Conservation (phyloP, 2,329 filamentous ascomycete species). For the Hypoxylon sp. region DNA sequence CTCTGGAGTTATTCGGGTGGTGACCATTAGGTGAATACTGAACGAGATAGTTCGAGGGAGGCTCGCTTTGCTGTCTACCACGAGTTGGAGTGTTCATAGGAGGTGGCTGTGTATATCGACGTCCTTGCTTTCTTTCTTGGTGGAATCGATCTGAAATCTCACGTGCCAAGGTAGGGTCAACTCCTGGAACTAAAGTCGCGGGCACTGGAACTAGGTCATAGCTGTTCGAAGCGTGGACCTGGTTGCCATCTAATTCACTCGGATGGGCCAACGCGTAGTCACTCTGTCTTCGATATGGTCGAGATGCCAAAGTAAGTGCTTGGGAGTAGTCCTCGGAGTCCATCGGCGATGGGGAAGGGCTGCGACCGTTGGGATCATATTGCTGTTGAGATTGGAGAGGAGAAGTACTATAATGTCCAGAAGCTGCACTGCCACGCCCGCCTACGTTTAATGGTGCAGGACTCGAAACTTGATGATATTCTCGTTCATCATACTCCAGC, state of each 20-base stretch:
- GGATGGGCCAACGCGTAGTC: constrained; percentile 51
- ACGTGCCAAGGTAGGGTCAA: constrained; percentile 69
- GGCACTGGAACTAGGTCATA: constrained; percentile 67
- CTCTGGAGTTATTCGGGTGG: constrained; percentile 43
- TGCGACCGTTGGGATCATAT: constrained; percentile 53
- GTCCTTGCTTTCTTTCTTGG: constrained; percentile 66
- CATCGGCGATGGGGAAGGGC: constrained; percentile 53
- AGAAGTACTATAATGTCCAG: constrained; percentile 52
- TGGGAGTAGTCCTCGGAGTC: constrained; percentile 57
- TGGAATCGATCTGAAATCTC: constrained; percentile 72
- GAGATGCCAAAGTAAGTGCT: constrained; percentile 47
- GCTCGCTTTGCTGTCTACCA: constrained; percentile 58
- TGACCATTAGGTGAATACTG: constrained; percentile 47
- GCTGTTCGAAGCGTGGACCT: constrained; percentile 52
- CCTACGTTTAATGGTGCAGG: constrained; percentile 64
- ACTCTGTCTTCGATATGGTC: constrained; percentile 46
- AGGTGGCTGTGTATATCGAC: constrained; percentile 61
- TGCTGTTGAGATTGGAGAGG: constrained; percentile 49
- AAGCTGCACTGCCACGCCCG: constrained; percentile 54
- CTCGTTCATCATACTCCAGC: constrained; percentile 57
- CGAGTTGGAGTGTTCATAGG: constrained; percentile 59
- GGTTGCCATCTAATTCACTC: constrained; percentile 57
- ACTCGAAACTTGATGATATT: constrained; percentile 59
- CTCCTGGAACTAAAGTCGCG: constrained; percentile 71
- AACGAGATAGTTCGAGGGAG: constrained; percentile 49